Conservation (phyloP, 208 protist species). For the Naegleria fowleri region DNA sequence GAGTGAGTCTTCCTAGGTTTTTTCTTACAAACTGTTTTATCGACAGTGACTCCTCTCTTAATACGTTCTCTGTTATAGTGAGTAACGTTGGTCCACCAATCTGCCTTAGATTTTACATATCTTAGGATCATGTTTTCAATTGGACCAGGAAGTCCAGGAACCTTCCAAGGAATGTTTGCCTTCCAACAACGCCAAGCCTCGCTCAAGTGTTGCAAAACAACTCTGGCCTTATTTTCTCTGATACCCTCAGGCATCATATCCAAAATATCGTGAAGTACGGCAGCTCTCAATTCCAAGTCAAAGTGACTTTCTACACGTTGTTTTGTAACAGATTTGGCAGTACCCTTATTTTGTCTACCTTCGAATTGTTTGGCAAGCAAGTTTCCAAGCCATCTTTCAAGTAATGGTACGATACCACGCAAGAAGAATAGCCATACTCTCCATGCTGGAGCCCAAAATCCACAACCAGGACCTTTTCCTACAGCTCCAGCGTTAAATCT, state of each 20-base stretch:
- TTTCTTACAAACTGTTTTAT: constrained; percentile 99
- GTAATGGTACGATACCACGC: constrained; percentile 97
- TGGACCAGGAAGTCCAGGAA: constrained; percentile 92
- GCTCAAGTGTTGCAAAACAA: constrained; percentile 98
- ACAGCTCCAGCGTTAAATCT: constrained; percentile 97
- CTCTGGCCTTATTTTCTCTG: constrained; percentile 88
- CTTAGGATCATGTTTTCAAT: constrained; percentile 98
- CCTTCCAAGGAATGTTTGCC: constrained; percentile 98
- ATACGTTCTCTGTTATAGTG: constrained; percentile 99
- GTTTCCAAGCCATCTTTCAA: constrained; percentile 99
- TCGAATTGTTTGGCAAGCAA: constrained; percentile 98
- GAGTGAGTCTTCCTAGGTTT: constrained; percentile 98
- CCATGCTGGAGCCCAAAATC: constrained; percentile 99
- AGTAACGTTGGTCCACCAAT: constrained; percentile 99
- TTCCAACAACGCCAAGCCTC: constrained; percentile 99
- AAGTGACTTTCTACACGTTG: constrained; percentile 99
- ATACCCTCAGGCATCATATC: constrained; percentile 99
- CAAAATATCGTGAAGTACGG: constrained; percentile 98
- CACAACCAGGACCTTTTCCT: constrained; percentile 93
- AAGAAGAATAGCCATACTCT: constrained; percentile 99
- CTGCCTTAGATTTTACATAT: constrained; percentile 99
- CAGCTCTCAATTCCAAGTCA: constrained; percentile 98
- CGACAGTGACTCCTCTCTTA: constrained; percentile 94
- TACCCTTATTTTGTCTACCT: constrained; percentile 90
- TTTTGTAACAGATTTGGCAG: constrained; percentile 98